Conservation (phyloP, 2,329 filamentous ascomycete genomes). For the Pestalotiopsis sp. region DNA sequence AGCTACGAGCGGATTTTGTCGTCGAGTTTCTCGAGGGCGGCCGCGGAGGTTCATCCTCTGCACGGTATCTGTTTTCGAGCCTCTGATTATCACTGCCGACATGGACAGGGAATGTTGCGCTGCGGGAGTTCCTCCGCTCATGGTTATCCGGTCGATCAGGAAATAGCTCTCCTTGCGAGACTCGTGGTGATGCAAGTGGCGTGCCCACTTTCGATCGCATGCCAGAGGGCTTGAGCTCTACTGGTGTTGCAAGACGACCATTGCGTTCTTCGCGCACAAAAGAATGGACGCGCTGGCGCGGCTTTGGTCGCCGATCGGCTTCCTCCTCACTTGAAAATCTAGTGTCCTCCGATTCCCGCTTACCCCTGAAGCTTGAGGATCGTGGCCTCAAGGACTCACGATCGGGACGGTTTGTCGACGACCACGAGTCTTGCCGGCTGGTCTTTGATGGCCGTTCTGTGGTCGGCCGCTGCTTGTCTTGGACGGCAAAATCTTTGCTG, state of each 20-base stretch:
- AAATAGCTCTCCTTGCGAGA: constrained; percentile 24
- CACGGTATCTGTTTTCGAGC: constrained; percentile 10
- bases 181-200: constrained; percentile 25
- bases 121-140: constrained; percentile 25
- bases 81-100: constrained; percentile 18
- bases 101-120: constrained; percentile 27
- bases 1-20: constrained; percentile 19
- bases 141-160: constrained; percentile 18
- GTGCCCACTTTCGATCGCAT: constrained; percentile 24
- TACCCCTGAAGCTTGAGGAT: constrained; percentile 21
- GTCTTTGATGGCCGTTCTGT: constrained; percentile 17
- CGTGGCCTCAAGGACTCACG: constrained; percentile 24
- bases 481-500: not conserved
- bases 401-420: constrained; percentile 20
- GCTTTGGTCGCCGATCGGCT: constrained; percentile 15
- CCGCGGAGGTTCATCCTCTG: constrained; percentile 22
- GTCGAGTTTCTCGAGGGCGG: constrained; percentile 27
- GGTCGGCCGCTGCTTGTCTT: constrained; percentile 21
- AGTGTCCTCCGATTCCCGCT: constrained; percentile 22
- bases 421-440: constrained; percentile 18
- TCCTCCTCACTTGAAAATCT: constrained; percentile 34
- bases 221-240: constrained; percentile 21
- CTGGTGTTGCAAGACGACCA: constrained; percentile 21
- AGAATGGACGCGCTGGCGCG: constrained; percentile 24
- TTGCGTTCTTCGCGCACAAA: constrained; percentile 18